Conservation (phyloP, 1,284 basidiomycete genomes). For the Chiua sp. region DNA sequence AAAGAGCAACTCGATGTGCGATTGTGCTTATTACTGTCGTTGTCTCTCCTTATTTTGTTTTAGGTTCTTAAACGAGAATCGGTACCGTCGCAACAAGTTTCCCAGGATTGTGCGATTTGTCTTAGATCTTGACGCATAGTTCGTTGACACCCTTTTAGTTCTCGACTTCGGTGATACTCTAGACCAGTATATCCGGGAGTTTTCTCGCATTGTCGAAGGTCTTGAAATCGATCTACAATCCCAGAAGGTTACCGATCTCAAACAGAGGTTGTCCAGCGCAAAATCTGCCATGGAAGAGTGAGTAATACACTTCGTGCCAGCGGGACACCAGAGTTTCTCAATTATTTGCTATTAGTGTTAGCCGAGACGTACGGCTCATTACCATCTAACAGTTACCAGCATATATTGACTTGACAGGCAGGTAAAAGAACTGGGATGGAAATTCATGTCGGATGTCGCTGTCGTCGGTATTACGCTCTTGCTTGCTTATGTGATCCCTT, state of each 20-base stretch:
- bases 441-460: slow-evolving; percentile 19
- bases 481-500: slow-evolving; percentile 19
- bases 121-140: background rate
- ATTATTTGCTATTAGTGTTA: slow-evolving; percentile 13
- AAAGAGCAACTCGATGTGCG: slow-evolving; percentile 18
- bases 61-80: slow-evolving; percentile 19
- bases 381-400: background rate
- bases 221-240: slow-evolving; percentile 9
- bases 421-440: slow-evolving; percentile 26
- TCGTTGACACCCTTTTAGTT: slow-evolving; percentile 4
- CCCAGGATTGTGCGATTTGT: slow-evolving; percentile 24
- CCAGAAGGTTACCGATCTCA: slow-evolving; percentile 10
- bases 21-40: background rate
- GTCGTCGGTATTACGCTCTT: slow-evolving; percentile 23
- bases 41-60: slow-evolving; percentile 2
- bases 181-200: slow-evolving; percentile 20
- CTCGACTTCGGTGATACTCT: slow-evolving; percentile 23
- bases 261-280: slow-evolving; percentile 5
- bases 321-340: background rate
- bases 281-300: slow-evolving; percentile 22
- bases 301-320: background rate
- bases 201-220: slow-evolving; percentile 17
- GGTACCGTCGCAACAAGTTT: slow-evolving; percentile 22
- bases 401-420: slow-evolving; percentile 7
- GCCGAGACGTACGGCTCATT: slow-evolving; percentile 15